A percentile compares a stretch with the other conserved stretches of the same genome.
Conservation (phyloP, 805 yeast species). For the Diddensiella santjacobensis region DNA sequence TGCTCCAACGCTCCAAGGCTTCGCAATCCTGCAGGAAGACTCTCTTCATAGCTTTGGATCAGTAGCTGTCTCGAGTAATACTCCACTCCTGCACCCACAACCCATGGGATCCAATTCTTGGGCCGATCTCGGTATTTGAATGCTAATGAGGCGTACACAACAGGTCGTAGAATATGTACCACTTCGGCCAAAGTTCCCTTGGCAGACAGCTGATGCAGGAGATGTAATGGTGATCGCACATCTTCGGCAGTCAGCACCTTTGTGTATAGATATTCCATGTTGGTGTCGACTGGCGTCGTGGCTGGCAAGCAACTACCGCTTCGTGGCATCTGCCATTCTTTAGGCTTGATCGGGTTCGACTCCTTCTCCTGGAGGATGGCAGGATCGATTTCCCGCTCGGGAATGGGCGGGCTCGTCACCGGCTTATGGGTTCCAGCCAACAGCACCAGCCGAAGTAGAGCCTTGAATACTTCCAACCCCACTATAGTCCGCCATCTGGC, state of each 20-base stretch:
- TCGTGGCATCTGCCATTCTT: slow-evolving; percentile 28
- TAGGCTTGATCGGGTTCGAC: slow-evolving; percentile 1
- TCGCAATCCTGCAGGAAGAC: slow-evolving; percentile 25
- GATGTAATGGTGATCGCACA: slow-evolving; percentile 30
- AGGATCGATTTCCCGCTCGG: slow-evolving; percentile 37
- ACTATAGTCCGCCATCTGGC: slow-evolving; percentile 31
- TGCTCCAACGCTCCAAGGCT: slow-evolving; percentile 32
- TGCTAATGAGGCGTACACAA: slow-evolving; percentile 36
- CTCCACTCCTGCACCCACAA: slow-evolving; percentile 35
- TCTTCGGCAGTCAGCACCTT: slow-evolving; percentile 33
- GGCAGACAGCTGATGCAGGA: slow-evolving; percentile 28
- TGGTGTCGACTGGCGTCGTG: slow-evolving; percentile 11
- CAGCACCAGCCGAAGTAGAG: slow-evolving; percentile 31
- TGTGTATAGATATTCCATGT: slow-evolving; percentile 24
- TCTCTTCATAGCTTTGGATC: slow-evolving; percentile 22
- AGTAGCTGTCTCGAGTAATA: slow-evolving; percentile 30
- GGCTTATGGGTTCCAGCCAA: slow-evolving; percentile 30
- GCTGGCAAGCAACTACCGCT: slow-evolving; percentile 23
- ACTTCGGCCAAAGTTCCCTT: slow-evolving; percentile 32
- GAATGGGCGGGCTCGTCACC: slow-evolving; percentile 30
- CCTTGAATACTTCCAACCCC: slow-evolving; percentile 31
- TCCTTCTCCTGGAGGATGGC: slow-evolving; percentile 15
- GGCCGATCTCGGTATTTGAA: slow-evolving; percentile 21
- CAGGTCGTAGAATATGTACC: slow-evolving; percentile 37
- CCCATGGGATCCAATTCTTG: slow-evolving; percentile 40